Base-by-base conservation (phyloP, 345 rosid genomes). In the Eucalyptus dawsonii region DNA sequence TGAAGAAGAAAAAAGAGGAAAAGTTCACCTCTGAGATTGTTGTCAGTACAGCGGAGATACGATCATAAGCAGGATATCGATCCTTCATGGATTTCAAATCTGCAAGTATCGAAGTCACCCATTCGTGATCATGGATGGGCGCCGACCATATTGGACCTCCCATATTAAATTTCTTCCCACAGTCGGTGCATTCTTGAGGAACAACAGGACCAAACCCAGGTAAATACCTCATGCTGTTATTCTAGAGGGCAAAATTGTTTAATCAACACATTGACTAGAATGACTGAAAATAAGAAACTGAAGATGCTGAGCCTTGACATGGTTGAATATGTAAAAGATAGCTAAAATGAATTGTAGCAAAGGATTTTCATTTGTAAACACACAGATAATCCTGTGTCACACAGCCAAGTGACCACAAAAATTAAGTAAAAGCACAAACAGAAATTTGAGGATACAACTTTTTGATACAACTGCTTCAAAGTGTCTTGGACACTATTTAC, bases 131-230 rank as follows among this genome's bases (percentile, higher is more conserved):
- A 86, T 98, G 99, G 44, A 98, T 96, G 58, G 99, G 95, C 27
- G 99, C 99, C 22, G 99, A 97, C 99, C 99, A 98, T 88, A 98
- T 94, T 16, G 99, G 99, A 19, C 99, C 99, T 49, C 99, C 99
- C 99, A 98, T 96, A 91, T 94, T 94, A 90, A 93, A 97, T 93
- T 96, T 97, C 97, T 97, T 98, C 90, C 99, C 96, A 93, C 99
- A 98, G 87, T 98, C 95, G 31, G 90, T 94, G 92, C 99, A 97
- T 76, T 94, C 99, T 94, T 96, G 99, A 80, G 96, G 97, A 92
- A 98, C 99, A 88, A 90, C 93, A 88, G 99, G 99, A 88, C 98
- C 99, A 94, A 94, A 93, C 65, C 98, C 99, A 56, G 99, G 98
- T 88, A 96, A 95, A 94, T 96, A 95, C 90, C 97, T 95, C 89